phyloP scores from a whole-genome alignment of 331 rosid genomes.

The Acacia concinna region DNA sequence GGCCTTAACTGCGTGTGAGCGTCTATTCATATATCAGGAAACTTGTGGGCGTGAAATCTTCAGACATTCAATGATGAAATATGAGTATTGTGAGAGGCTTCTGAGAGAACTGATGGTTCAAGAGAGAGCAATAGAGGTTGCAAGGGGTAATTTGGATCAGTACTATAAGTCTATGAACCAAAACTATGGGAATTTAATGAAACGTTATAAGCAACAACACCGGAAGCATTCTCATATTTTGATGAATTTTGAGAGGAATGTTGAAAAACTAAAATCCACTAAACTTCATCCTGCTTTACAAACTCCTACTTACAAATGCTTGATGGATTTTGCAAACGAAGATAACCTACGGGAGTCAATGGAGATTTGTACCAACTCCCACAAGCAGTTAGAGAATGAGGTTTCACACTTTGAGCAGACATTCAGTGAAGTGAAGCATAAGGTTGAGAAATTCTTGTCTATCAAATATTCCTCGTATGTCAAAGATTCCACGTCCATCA shows the following conservation, averaged over 20 bases:
- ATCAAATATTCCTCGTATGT: conserved; percentile 41
- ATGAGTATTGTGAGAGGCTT: conserved; percentile 71
- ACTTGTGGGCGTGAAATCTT: conserved; percentile 62
- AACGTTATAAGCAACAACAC: conserved; percentile 66
- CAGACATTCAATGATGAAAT: conserved; percentile 50
- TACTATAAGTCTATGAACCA: conserved; percentile 67
- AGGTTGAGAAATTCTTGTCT: conserved; percentile 76
- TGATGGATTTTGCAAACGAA: conserved; percentile 88
- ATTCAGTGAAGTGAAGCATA: conserved; percentile 59
- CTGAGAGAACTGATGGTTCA: conserved; percentile 85
- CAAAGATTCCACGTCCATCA: conserved; percentile 46
- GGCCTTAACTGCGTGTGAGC: conserved; percentile 88
- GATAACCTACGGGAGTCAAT: conserved; percentile 74
- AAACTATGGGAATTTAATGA: conserved; percentile 78
- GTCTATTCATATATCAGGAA: conserved; percentile 80
- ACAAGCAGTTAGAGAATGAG: conserved; percentile 89
- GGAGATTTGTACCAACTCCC: conserved; percentile 77
- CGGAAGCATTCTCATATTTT: conserved; percentile 76
- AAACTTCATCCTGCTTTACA: conserved; percentile 83
- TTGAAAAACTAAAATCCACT: conserved; percentile 66
- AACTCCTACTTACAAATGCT: conserved; percentile 57
- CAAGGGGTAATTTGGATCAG: conserved; percentile 79
- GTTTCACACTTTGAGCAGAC: conserved; percentile 71
- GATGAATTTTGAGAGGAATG: conserved; percentile 67
- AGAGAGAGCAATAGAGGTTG: conserved; percentile 89